These are phyloP conservation scores for Pelargonium australe DNA, from an alignment of 441 rosid genomes.

Conservation along the genomic window DNA sequence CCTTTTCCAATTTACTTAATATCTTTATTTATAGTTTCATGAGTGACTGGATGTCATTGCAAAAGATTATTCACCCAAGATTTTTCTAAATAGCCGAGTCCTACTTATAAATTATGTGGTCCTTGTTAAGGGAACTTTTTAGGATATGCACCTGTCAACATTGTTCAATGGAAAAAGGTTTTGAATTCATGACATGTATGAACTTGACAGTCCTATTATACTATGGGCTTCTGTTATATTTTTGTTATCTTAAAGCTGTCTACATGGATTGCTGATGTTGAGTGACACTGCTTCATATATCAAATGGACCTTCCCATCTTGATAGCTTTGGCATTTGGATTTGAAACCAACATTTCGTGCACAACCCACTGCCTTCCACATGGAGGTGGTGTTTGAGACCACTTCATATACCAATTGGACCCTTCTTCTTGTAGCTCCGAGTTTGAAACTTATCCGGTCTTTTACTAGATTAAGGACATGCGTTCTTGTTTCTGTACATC, in stretches of 20 bases:
- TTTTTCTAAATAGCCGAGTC: not conserved
- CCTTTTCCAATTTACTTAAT: not conserved
- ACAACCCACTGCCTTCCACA: not conserved
- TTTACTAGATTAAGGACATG: not conserved
- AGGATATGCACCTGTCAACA: not conserved
- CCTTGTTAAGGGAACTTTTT: not conserved
- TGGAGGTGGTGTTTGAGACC: not conserved
- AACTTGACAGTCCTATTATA: not conserved
- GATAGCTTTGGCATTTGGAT: not conserved
- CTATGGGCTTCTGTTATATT: not conserved
- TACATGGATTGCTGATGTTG: not conserved
- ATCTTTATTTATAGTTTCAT: not conserved
- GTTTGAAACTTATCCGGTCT: not conserved
- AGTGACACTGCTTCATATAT: not conserved
- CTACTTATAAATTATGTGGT: not conserved
- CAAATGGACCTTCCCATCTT: not conserved
- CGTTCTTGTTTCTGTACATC: not conserved
- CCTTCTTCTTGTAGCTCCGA: not conserved
- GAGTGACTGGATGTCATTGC: not conserved
- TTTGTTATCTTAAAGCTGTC: not conserved
- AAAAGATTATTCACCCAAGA: not conserved
- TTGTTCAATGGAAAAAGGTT: not conserved
- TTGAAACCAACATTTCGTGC: not conserved
- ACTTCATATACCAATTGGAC: not conserved
- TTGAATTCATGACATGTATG: not conserved